phyloP scores from a whole-genome alignment of 768 basidiomycete genomes.

The Leccinum aurantiacum region DNA sequence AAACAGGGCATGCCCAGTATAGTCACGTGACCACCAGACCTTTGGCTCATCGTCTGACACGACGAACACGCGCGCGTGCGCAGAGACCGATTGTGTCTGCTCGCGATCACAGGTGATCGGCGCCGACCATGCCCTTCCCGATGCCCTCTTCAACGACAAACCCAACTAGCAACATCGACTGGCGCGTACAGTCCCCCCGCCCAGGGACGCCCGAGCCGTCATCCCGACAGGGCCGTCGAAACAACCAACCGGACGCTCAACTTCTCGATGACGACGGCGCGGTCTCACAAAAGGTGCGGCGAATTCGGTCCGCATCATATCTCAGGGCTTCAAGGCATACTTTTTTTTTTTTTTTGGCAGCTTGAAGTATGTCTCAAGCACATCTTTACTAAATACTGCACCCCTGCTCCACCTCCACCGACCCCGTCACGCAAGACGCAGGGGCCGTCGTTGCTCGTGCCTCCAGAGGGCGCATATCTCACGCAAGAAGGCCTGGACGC shows the following conservation, averaged over 20 bases:
- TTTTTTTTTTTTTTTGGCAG: conserved; percentile 34
- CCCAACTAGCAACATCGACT: conserved; percentile 6
- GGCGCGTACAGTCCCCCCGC: conserved; percentile 46
- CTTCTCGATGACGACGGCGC: conserved; percentile 71
- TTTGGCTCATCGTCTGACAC: conserved; percentile 23
- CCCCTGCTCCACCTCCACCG: conserved; percentile 37
- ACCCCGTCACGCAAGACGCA: conserved; percentile 17
- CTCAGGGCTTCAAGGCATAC: background rate
- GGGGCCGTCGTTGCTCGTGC: conserved; percentile 39
- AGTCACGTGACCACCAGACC: conserved; percentile 17
- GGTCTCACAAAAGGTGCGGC: conserved; percentile 59
- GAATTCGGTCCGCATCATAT: background rate
- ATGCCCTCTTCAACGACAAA: conserved; percentile 9
- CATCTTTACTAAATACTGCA: conserved; percentile 79
- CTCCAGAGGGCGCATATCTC: conserved; percentile 56
- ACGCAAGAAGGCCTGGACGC: conserved; percentile 61
- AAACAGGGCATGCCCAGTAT: background rate
- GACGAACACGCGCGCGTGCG: conserved; percentile 15
- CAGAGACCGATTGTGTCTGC: conserved; percentile 5
- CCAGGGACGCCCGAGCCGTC: conserved; percentile 64
- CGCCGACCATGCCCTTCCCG: conserved; percentile 15
- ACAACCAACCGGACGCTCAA: conserved; percentile 47
- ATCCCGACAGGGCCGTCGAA: conserved; percentile 58
- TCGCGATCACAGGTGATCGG: conserved; percentile 22
- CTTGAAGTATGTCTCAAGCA: conserved; percentile 69